These are phyloP conservation scores for Nephelium lappaceum DNA, from an alignment of 345 rosid genomes.

Conservation along the genomic window DNA sequence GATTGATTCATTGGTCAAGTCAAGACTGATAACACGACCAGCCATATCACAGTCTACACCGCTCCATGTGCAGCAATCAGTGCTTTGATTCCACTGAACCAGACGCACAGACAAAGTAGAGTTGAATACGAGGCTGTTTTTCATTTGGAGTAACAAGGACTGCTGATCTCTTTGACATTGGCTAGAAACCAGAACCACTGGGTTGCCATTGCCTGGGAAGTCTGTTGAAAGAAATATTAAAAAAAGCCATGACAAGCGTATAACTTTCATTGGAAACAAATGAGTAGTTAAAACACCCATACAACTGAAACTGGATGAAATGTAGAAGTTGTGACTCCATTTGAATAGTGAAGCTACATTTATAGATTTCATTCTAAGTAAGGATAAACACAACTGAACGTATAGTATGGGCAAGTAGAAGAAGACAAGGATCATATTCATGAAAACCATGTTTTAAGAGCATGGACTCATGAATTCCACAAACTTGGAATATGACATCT, in stretches of 20 bases:
- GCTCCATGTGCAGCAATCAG: constrained; percentile 23
- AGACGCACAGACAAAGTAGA: not conserved
- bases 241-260: constrained; percentile 6
- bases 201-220: not conserved
- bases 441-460: too few relatives aligned
- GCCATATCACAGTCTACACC: not conserved
- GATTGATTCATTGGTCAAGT: constrained; percentile 31
- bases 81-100: not conserved
- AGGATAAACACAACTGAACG: too few relatives aligned
- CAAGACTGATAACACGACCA: constrained; percentile 26
- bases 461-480: too few relatives aligned
- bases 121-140: not conserved
- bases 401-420: too few relatives aligned
- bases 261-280: constrained; percentile 17
- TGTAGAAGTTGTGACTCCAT: too few relatives aligned
- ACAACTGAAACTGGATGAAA: too few relatives aligned
- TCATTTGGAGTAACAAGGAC: not conserved
- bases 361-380: too few relatives aligned
- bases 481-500: too few relatives aligned
- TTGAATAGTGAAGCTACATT: too few relatives aligned
- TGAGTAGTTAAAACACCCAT: too few relatives aligned
- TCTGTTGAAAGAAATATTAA: not conserved
- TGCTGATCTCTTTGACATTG: constrained; percentile 22
- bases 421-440: too few relatives aligned
- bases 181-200: constrained; percentile 17